phyloP scores from a whole-genome alignment of 352 stramenopile genomes.

The Globisporangium yorkense region DNA sequence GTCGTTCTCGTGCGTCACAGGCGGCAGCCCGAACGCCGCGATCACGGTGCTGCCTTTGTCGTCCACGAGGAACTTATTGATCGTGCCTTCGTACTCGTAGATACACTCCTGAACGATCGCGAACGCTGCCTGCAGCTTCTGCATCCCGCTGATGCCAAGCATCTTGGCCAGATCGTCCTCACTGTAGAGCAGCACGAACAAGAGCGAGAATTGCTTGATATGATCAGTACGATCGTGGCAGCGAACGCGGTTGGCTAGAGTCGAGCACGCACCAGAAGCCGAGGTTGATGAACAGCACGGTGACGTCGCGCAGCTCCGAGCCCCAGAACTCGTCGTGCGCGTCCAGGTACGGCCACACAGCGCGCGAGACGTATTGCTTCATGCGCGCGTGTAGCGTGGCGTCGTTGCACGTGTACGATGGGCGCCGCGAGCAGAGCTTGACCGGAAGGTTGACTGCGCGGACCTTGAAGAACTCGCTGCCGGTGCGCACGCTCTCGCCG shows the following conservation, averaged over 20 bases:
- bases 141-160: slow-evolving; percentile 59
- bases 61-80: slow-evolving; percentile 96
- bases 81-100: slow-evolving; percentile 93
- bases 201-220: background rate
- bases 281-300: slow-evolving; percentile 93
- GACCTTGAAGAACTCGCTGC: slow-evolving; percentile 54
- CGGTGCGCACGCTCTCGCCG: slow-evolving; percentile 27
- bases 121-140: slow-evolving; percentile 77
- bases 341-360: slow-evolving; percentile 90
- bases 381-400: slow-evolving; percentile 78
- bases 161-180: slow-evolving; percentile 76
- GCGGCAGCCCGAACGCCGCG: slow-evolving; percentile 89
- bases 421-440: slow-evolving; percentile 55
- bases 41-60: slow-evolving; percentile 94
- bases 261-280: slow-evolving; percentile 67
- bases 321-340: slow-evolving; percentile 92
- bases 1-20: slow-evolving; percentile 91
- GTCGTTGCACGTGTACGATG: slow-evolving; percentile 77
- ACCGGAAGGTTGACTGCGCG: slow-evolving; percentile 48
- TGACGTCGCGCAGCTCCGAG: slow-evolving; percentile 88
- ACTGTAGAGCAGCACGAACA: slow-evolving; percentile 16
- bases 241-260: background rate
- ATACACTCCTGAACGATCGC: slow-evolving; percentile 85
- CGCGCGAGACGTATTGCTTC: slow-evolving; percentile 89
- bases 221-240: background rate